Percentiles rank a stretch among this genome's conserved stretches.
Conservation (phyloP, 1,139 yeast genomes). For the Candida sp. region DNA sequence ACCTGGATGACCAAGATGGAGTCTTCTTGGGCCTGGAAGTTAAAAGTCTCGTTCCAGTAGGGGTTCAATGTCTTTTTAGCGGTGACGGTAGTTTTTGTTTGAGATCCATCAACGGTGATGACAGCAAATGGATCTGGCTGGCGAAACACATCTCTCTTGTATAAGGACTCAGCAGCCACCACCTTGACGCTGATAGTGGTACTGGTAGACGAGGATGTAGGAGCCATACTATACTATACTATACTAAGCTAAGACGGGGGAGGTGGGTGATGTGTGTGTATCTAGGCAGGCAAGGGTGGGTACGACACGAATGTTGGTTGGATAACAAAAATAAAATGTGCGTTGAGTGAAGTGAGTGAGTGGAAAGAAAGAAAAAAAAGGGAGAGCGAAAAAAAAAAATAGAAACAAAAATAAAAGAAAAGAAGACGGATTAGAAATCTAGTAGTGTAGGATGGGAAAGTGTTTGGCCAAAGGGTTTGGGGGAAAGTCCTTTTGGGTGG, state of each 20-base stretch:
- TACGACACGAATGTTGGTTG: background rate
- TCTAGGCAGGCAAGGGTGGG: too few species aligned
- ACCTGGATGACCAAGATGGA: slow-evolving; percentile 92
- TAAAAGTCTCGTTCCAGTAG: slow-evolving; percentile 95
- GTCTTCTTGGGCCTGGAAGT: slow-evolving; percentile 77
- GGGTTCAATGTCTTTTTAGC: slow-evolving; percentile 96
- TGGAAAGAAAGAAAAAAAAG: slow-evolving; percentile 1
- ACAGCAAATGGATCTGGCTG: slow-evolving; percentile 99
- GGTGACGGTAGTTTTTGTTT: slow-evolving; percentile 93
- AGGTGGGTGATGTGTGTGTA: too few species aligned
- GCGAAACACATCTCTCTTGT: slow-evolving; percentile 93
- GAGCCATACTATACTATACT: slow-evolving; percentile 1
- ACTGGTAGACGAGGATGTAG: slow-evolving; percentile 8
- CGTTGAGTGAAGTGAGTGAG: background rate
- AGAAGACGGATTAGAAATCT: background rate
- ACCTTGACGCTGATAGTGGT: slow-evolving; percentile 68
- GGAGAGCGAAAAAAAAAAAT: slow-evolving; percentile 3
- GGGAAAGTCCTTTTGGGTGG: too few species aligned
- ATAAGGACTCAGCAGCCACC: slow-evolving; percentile 95
- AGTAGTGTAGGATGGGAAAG: background rate
- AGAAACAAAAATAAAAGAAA: background rate
- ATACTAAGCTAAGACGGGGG: too few species aligned
- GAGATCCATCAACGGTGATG: slow-evolving; percentile 94
- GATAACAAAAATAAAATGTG: background rate
- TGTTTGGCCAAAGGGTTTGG: background rate